Conservation (phyloP, 768 basidiomycete species). For the Lactarius evosmus region DNA sequence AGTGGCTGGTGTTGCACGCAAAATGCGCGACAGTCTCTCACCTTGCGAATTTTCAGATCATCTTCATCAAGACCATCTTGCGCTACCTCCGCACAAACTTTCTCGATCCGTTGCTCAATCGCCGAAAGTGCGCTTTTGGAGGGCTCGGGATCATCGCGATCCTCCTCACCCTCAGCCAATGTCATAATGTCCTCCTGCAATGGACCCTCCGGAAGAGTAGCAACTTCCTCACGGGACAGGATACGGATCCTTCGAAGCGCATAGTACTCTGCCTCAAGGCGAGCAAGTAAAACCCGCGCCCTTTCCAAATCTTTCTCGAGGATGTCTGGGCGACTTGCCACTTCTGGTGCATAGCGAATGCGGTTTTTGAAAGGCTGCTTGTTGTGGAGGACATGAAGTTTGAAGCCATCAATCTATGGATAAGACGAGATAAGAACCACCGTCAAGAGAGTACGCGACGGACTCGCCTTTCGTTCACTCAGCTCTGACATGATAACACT, state of each 20-base stretch:
- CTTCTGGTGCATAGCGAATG: slow-evolving; percentile 77
- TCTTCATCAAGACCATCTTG: slow-evolving; percentile 64
- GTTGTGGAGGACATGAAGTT: slow-evolving; percentile 84
- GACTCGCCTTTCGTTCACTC: slow-evolving; percentile 75
- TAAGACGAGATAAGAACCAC: slow-evolving; percentile 6
- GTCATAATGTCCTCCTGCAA: slow-evolving; percentile 26
- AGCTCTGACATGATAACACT: slow-evolving; percentile 63
- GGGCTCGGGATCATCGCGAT: slow-evolving; percentile 51
- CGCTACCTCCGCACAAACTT: slow-evolving; percentile 65
- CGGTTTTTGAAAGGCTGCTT: slow-evolving; percentile 73
- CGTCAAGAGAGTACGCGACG: not conserved
- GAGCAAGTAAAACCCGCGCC: slow-evolving; percentile 64
- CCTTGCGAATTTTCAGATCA: slow-evolving; percentile 68
- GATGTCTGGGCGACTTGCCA: slow-evolving; percentile 75
- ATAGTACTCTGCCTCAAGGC: slow-evolving; percentile 70
- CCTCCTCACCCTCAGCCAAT: slow-evolving; percentile 32
- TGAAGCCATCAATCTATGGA: slow-evolving; percentile 87
- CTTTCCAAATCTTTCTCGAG: slow-evolving; percentile 78
- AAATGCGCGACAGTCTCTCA: slow-evolving; percentile 37
- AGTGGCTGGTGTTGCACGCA: slow-evolving; percentile 17
- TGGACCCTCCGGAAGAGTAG: slow-evolving; percentile 26
- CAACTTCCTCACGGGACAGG: slow-evolving; percentile 25
- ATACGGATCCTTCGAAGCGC: slow-evolving; percentile 47
- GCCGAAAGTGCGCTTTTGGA: slow-evolving; percentile 67
- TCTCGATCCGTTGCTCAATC: slow-evolving; percentile 80